Base-by-base conservation (phyloP, 345 rosid genomes). In the Chamaenerion angustifolium region DNA sequence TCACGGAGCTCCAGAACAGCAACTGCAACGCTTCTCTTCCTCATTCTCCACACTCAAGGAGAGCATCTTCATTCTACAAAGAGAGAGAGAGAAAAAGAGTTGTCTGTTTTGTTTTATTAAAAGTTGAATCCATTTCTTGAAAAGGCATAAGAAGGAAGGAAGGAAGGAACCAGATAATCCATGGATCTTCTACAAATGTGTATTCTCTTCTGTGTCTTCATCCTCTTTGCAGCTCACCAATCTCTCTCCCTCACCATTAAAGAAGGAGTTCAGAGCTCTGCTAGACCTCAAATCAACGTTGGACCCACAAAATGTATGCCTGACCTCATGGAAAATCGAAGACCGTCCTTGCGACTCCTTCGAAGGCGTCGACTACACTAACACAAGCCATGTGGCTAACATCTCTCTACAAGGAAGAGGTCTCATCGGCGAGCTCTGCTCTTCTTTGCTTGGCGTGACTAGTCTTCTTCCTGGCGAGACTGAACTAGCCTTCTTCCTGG, bases 371-470 rank as follows among this genome's bases (percentile, higher is more conserved):
- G 86, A 75, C 11, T 90, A 95, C 65, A 69, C 83, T 35, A 79
- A 68, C 55, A 57, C 65, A 51, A 80, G 88, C 42, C 75, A 47
- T 48, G 81, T 83, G 13, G 74, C 95, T 4, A 90, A 90, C 71
- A 86, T 90, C 43, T 81, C 95, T 48, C 55, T 90, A 59, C 98
- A 90, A 64, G 98, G 98, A 18, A 90, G 77, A 65, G 83, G 83
- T 1, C 66, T 90, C 25, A 44, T 68, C 23, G 98, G 98, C 56
- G 69, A 73, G 62, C 57, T 86, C 51, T 82, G 95, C 37, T 71
- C 88, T 0, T 76, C 82, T n/a, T n/a, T n/a, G n/a, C n/a, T n/a
- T n/a, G n/a, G n/a, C n/a, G n/a, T n/a, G n/a, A n/a, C n/a, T n/a
- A n/a, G n/a, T n/a, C n/a, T n/a, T n/a, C n/a, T n/a, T n/a, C n/a